Conservation (phyloP, 2,329 filamentous ascomycete genomes). For the Simplicillium aogashimaense region DNA sequence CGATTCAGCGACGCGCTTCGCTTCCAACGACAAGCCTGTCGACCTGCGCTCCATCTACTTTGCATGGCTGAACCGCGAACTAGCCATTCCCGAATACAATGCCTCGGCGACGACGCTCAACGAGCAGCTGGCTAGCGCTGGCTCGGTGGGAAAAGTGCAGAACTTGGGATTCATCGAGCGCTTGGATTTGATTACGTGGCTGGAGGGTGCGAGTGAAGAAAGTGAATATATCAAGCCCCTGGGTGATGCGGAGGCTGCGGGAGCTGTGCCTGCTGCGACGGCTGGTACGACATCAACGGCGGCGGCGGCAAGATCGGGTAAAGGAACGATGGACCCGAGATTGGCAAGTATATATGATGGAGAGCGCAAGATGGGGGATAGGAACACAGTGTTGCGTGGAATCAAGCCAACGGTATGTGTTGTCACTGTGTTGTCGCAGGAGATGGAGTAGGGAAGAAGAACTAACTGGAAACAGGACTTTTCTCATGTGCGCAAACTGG, state of each 20-base stretch:
- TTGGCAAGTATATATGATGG: slow-evolving; percentile 83
- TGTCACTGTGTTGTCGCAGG: not conserved
- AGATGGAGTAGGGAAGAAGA: not conserved
- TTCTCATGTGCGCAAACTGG: slow-evolving; percentile 81
- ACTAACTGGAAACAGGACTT: slow-evolving; percentile 59
- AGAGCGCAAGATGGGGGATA: slow-evolving; percentile 84
- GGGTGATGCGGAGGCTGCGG: slow-evolving; percentile 43
- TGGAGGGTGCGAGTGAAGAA: slow-evolving; percentile 81
- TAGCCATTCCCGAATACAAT: slow-evolving; percentile 85
- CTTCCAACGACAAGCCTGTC: slow-evolving; percentile 64
- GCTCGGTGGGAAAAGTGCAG: slow-evolving; percentile 60
- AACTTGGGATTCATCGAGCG: slow-evolving; percentile 88
- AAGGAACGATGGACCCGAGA: slow-evolving; percentile 66
- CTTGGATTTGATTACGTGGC: slow-evolving; percentile 84
- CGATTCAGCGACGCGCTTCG: slow-evolving; percentile 72
- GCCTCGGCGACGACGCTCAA: slow-evolving; percentile 72
- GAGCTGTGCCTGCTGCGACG: slow-evolving; percentile 26
- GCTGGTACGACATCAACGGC: slow-evolving; percentile 25
- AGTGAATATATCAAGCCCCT: slow-evolving; percentile 88
- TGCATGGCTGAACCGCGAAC: slow-evolving; percentile 89
- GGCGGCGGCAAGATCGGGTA: slow-evolving; percentile 41
- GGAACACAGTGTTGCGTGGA: slow-evolving; percentile 78
- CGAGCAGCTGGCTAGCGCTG: slow-evolving; percentile 56
- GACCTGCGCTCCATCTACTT: slow-evolving; percentile 94
- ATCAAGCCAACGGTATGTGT: slow-evolving; percentile 73